Conservation (phyloP, 1,284 basidiomycete genomes). For the Leccinum insolens region DNA sequence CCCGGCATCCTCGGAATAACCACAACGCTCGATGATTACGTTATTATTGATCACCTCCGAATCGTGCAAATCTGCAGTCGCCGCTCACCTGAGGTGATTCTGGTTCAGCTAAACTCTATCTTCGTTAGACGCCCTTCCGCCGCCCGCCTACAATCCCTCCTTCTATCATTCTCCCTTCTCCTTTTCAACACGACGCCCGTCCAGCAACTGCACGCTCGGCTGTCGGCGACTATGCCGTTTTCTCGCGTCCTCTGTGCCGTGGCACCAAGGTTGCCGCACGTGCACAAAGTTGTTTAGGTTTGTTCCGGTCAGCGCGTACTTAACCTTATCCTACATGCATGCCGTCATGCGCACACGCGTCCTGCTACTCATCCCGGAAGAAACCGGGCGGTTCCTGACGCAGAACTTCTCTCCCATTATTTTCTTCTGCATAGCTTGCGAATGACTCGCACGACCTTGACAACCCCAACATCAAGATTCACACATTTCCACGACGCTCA, state of each 20-base stretch:
- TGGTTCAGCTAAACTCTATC: neutral
- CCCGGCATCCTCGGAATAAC: neutral
- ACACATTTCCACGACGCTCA: conserved; percentile 25
- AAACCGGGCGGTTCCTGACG: conserved; percentile 21
- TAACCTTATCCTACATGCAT: neutral
- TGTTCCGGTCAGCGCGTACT: conserved; percentile 1
- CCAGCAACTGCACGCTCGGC: neutral
- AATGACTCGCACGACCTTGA: conserved; percentile 13
- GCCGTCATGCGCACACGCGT: conserved; percentile 12
- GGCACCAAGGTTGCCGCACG: neutral
- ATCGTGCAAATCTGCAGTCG: neutral
- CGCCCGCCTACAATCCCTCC: neutral
- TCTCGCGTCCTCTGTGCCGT: neutral
- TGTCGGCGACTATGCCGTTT: neutral
- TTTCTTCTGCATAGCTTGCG: neutral
- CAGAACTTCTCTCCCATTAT: neutral
- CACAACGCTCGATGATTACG: neutral
- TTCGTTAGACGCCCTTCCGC: neutral
- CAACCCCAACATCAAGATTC: conserved; percentile 9
- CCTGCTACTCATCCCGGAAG: conserved; percentile 11
- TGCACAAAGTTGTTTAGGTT: neutral
- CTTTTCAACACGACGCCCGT: neutral
- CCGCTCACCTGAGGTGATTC: conserved; percentile 1
- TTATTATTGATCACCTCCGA: neutral
- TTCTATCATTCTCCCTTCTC: neutral